A percentile compares a stretch with the other conserved stretches of the same genome.
Evolutionary conservation across 2,329 filamentous ascomycete genomes (phyloP).

Genomic region (Hymenoscyphus infarciens): DNA sequence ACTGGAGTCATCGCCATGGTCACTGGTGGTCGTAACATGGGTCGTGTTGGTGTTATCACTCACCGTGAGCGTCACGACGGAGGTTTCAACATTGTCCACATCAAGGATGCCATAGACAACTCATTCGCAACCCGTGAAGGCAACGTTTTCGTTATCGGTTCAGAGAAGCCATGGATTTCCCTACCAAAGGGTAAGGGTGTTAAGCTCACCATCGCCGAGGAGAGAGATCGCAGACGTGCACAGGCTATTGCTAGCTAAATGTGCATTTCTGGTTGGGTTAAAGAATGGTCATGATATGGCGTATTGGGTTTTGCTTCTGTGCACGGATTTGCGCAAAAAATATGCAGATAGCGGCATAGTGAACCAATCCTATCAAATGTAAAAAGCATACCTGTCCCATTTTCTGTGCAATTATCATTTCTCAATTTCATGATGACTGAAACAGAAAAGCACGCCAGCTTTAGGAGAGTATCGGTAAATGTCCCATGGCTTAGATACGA

Average conservation of each 20-base stretch:
- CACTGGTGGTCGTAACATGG: slow-evolving; percentile 99
- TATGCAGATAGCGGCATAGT: slow-evolving; percentile 32
- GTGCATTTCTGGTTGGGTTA: slow-evolving; percentile 29
- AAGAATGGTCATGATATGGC: slow-evolving; percentile 31
- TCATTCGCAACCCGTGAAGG: slow-evolving; percentile 97
- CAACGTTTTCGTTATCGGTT: slow-evolving; percentile 99
- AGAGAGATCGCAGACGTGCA: slow-evolving; percentile 95
- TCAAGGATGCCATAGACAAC: slow-evolving; percentile 99
- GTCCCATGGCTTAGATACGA: not conserved
- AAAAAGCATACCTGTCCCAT: slow-evolving; percentile 22
- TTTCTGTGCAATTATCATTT: not conserved
- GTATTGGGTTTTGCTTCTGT: slow-evolving; percentile 32
- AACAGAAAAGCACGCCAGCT: not conserved
- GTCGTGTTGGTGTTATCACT: slow-evolving; percentile 99
- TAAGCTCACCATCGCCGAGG: slow-evolving; percentile 98
- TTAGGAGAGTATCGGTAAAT: not conserved
- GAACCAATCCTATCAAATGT: slow-evolving; percentile 33
- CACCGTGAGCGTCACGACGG: slow-evolving; percentile 99
- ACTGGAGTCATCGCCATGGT: slow-evolving; percentile 97
- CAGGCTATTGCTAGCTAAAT: slow-evolving; percentile 36
- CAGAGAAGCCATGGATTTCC: slow-evolving; percentile 98
- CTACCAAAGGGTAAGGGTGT: slow-evolving; percentile 99
- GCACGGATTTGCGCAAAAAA: slow-evolving; percentile 27
- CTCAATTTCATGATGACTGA: not conserved
- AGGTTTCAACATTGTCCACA: slow-evolving; percentile 99